A percentile compares a stretch with the other conserved stretches of the same genome.
These are phyloP conservation scores for Plenodomus biglobosus DNA, from an alignment of 2,329 filamentous ascomycete genomes.

Conservation along the genomic window DNA sequence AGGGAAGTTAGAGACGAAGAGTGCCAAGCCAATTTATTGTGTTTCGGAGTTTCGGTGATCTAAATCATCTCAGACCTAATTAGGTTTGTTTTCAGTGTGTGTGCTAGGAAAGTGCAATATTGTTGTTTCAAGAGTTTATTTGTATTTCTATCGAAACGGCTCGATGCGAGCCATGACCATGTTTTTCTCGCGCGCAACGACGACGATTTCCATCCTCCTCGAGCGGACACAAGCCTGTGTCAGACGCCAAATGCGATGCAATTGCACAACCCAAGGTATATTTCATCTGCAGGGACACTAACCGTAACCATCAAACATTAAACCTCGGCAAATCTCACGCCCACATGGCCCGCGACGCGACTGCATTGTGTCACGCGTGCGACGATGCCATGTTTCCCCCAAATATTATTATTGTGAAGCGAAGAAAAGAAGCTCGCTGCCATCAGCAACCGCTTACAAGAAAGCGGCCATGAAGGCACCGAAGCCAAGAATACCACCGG, in stretches of 20 bases:
- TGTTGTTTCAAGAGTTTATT: slow-evolving; percentile 12
- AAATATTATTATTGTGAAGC: slow-evolving; percentile 2
- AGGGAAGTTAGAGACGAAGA: too few species aligned
- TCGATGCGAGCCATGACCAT: neutral
- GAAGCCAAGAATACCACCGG: slow-evolving; percentile 37
- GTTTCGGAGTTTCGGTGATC: too few species aligned
- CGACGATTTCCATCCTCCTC: slow-evolving; percentile 2
- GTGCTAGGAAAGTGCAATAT: too few species aligned
- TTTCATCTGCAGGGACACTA: slow-evolving; percentile 24
- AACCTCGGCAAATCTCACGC: neutral
- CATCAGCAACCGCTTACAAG: slow-evolving; percentile 31
- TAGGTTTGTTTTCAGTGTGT: too few species aligned
- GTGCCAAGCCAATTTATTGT: too few species aligned
- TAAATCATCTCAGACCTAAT: too few species aligned
- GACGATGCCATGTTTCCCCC: slow-evolving; percentile 10
- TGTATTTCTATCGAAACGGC: slow-evolving; percentile 10
- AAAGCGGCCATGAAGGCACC: slow-evolving; percentile 43
- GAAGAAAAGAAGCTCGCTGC: neutral
- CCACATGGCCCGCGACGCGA: slow-evolving; percentile 9
- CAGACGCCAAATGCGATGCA: slow-evolving; percentile 18
- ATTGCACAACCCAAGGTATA: slow-evolving; percentile 35
- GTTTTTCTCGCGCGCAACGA: too few species aligned
- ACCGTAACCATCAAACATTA: neutral
- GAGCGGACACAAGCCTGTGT: slow-evolving; percentile 25
- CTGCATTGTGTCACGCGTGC: slow-evolving; percentile 13